Percentiles rank a stretch among this genome's conserved stretches.
Conservation (phyloP, 257 asterid species). For the Solanum gandarillasii region DNA sequence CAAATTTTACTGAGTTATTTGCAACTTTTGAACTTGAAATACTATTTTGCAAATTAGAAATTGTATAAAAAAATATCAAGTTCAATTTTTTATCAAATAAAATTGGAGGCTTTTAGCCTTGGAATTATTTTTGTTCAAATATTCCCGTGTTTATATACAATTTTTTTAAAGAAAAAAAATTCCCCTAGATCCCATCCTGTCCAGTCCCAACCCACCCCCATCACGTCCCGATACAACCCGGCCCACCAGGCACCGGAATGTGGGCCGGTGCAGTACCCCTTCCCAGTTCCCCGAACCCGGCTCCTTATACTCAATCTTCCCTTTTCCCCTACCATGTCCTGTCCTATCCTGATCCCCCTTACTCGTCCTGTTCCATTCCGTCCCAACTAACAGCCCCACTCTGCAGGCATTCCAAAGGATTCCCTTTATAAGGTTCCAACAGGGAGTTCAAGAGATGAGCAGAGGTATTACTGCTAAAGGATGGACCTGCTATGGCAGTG, state of each 20-base stretch:
- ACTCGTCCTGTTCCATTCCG: not conserved
- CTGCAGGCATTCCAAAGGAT: not conserved
- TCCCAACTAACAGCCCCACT: not conserved
- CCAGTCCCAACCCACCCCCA: no score
- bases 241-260: not conserved
- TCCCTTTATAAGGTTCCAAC: not conserved
- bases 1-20: not conserved
- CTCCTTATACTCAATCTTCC: not conserved
- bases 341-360: not conserved
- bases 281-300: not conserved
- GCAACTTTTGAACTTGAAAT: not conserved
- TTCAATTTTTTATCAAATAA: not conserved
- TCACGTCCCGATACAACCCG: not conserved
- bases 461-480: not conserved
- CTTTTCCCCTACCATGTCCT: not conserved
- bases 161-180: not conserved
- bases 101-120: not conserved
- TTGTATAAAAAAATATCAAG: not conserved
- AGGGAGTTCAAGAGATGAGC: not conserved
- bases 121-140: not conserved
- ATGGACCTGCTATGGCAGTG: not conserved
- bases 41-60: not conserved
- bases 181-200: not conserved
- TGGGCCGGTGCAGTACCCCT: not conserved
- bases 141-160: not conserved